phyloP scores from a whole-genome alignment of 345 rosid genomes.

The Eucalyptus sp. region DNA sequence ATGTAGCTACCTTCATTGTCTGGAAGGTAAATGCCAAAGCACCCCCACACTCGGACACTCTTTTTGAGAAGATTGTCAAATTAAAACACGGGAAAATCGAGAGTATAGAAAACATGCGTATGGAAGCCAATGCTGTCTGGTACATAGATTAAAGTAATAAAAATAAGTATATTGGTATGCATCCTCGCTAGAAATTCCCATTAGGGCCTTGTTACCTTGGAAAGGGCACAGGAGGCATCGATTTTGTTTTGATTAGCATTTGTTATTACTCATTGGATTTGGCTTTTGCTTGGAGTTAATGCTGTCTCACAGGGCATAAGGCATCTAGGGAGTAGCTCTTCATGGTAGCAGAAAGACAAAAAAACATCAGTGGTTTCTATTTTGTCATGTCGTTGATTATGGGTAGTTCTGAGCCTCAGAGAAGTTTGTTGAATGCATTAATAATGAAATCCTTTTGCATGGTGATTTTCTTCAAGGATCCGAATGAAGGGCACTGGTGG shows the following conservation, averaged over 20 bases:
- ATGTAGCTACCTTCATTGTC: neutral
- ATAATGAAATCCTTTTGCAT: neutral
- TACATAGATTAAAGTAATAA: neutral
- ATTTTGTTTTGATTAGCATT: neutral
- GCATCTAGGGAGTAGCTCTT: neutral
- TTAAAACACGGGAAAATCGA: neutral
- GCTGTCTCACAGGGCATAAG: neutral
- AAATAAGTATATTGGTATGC: neutral
- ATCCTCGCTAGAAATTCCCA: neutral
- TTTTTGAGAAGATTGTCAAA: neutral
- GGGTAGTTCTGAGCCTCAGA: neutral
- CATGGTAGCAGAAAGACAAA: neutral
- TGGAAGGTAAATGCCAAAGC: neutral
- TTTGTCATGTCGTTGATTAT: neutral
- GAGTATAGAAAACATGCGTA: neutral
- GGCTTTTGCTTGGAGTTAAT: neutral
- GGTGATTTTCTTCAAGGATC: conserved; percentile 18
- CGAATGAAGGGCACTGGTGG: conserved; percentile 51
- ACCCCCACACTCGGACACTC: neutral
- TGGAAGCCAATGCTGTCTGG: neutral
- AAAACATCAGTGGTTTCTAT: neutral
- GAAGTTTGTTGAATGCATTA: neutral
- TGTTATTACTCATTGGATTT: neutral
- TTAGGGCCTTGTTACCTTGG: neutral
- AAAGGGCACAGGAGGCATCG: neutral